Percentiles rank a stretch among this genome's conserved stretches.
These are phyloP conservation scores for Chrysanthemum lavandulifolium DNA, from an alignment of 129 eudicot genomes.

Conservation along the genomic window DNA sequence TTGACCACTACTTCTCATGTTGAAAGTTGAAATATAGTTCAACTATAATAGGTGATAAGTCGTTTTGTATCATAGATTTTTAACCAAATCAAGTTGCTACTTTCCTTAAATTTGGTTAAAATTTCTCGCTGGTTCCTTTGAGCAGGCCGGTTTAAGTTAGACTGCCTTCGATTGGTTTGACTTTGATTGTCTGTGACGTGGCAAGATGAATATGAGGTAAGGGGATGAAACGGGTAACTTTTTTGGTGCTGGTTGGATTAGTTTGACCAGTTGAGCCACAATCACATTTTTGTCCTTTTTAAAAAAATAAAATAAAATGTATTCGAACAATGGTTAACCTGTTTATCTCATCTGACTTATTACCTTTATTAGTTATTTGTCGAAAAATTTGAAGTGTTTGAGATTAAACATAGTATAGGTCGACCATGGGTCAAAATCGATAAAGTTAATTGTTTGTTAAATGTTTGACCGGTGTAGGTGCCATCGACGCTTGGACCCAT, in stretches of 20 bases:
- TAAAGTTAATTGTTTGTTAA: background rate
- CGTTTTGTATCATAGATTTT: too few relatives aligned
- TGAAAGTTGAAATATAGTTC: too few relatives aligned
- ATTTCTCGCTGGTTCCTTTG: background rate
- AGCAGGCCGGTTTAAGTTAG: conserved; percentile 4
- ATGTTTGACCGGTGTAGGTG: conserved; percentile 48
- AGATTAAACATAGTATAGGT: background rate
- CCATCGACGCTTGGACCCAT: conserved; percentile 87
- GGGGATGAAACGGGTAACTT: too few relatives aligned
- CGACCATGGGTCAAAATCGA: background rate
- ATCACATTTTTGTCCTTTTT: too few relatives aligned
- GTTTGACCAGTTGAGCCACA: too few relatives aligned
- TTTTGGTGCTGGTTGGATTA: too few relatives aligned
- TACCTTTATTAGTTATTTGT: background rate
- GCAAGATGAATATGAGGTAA: background rate
- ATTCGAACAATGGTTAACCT: too few relatives aligned
- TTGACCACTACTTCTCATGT: too few relatives aligned
- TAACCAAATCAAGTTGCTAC: too few relatives aligned
- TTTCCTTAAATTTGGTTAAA: background rate
- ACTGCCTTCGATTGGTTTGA: background rate
- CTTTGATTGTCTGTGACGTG: background rate
- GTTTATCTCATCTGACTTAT: background rate
- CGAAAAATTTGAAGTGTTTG: background rate
- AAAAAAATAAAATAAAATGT: too few relatives aligned
- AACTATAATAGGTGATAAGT: too few relatives aligned